Percentiles rank a stretch among this genome's conserved stretches.
phyloP scores from a whole-genome alignment of 768 basidiomycete species.

The Leccinum fibrillosum region DNA sequence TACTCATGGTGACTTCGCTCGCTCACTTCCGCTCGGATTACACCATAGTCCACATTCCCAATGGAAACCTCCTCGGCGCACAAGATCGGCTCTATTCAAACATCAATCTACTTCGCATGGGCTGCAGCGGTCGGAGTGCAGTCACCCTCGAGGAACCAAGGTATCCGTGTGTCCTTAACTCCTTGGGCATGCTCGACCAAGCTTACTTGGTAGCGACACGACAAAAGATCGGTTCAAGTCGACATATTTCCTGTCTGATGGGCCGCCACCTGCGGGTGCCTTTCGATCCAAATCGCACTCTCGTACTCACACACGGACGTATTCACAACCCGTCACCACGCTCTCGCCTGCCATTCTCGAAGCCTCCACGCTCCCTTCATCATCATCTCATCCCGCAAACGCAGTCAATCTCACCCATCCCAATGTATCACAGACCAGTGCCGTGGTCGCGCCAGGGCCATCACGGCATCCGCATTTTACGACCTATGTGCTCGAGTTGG shows the following conservation, averaged over 20 bases:
- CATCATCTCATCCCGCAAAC: slow-evolving; percentile 22
- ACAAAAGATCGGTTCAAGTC: slow-evolving; percentile 79
- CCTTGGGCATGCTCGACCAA: slow-evolving; percentile 5
- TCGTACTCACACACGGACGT: slow-evolving; percentile 27
- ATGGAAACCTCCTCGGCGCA: slow-evolving; percentile 57
- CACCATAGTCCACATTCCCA: slow-evolving; percentile 76
- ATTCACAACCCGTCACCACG: slow-evolving; percentile 26
- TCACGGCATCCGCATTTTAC: slow-evolving; percentile 46
- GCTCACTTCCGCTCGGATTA: slow-evolving; percentile 87
- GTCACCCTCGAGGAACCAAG: slow-evolving; percentile 76
- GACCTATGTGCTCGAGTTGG: slow-evolving; percentile 68
- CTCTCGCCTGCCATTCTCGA: slow-evolving; percentile 22
- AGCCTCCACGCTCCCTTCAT: slow-evolving; percentile 22
- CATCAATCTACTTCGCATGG: slow-evolving; percentile 82
- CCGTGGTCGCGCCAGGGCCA: slow-evolving; percentile 4
- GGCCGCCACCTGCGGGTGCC: slow-evolving; percentile 16
- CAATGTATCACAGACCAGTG: slow-evolving; percentile 15
- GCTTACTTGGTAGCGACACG: slow-evolving; percentile 50
- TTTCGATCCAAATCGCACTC: slow-evolving; percentile 31
- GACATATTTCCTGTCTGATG: slow-evolving; percentile 59
- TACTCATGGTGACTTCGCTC: slow-evolving; percentile 78
- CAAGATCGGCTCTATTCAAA: slow-evolving; percentile 74
- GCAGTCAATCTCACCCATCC: slow-evolving; percentile 10
- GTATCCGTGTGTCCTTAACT: slow-evolving; percentile 26
- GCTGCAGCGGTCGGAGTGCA: slow-evolving; percentile 74